Conservation (phyloP, 306 rosid genomes). For the Rosa rugosa region DNA sequence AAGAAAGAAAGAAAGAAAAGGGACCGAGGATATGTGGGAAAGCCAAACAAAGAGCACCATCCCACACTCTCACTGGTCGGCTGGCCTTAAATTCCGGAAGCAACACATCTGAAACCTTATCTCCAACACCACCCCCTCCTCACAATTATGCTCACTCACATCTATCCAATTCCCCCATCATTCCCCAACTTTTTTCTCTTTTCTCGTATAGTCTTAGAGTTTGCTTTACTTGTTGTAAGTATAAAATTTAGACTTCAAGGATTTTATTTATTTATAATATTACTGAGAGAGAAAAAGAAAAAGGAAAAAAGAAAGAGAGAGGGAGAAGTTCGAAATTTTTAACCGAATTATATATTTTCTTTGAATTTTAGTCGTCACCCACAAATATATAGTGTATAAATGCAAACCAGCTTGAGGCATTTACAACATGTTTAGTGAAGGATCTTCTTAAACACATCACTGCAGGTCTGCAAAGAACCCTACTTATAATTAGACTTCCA, state of each 20-base stretch:
- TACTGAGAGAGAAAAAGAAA: too few species aligned
- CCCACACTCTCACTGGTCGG: constrained; percentile 46
- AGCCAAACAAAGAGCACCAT: constrained; percentile 62
- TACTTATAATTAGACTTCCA: neutral
- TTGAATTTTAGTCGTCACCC: neutral
- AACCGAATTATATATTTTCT: neutral
- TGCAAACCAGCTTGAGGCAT: neutral
- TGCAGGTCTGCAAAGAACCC: neutral
- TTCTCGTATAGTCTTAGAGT: neutral
- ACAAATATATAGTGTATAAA: neutral
- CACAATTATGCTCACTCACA: constrained; percentile 12
- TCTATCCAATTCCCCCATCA: constrained; percentile 32
- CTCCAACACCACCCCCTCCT: constrained; percentile 41
- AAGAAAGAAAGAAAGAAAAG: constrained; percentile 17
- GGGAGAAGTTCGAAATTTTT: too few species aligned
- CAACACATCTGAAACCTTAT: constrained; percentile 70
- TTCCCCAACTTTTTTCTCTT: constrained; percentile 27
- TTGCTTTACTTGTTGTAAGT: neutral
- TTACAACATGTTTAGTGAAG: neutral
- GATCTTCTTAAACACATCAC: neutral
- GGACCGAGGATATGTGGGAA: constrained; percentile 31
- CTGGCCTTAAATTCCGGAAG: constrained; percentile 55
- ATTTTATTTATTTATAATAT: too few species aligned
- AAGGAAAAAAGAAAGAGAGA: too few species aligned
- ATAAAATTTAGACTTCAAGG: too few species aligned